Evolutionary conservation across 2,329 filamentous ascomycete genomes (phyloP).

Genomic region (Aspergillus pseudotamarii): DNA sequence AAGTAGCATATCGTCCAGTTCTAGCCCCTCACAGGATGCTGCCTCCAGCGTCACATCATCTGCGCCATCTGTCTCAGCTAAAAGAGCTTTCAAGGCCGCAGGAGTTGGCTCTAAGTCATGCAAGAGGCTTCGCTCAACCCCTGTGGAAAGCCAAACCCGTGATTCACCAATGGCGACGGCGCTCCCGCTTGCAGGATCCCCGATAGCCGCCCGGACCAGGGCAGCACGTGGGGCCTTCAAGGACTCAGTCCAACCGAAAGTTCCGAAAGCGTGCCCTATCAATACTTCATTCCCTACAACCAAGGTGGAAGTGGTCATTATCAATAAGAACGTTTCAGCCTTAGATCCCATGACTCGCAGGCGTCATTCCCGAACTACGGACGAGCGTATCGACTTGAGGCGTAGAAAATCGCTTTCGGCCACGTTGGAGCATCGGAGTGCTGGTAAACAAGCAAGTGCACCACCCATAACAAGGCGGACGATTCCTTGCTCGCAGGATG

Average conservation of each 20-base stretch:
- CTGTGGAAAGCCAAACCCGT: constrained; percentile 18
- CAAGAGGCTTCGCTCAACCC: constrained; percentile 27
- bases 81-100: constrained; percentile 20
- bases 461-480: constrained; percentile 13
- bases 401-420: background rate
- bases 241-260: constrained; percentile 21
- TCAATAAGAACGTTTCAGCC: constrained; percentile 24
- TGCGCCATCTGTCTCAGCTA: constrained; percentile 28
- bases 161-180: constrained; percentile 5
- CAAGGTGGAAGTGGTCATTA: constrained; percentile 35
- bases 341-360: constrained; percentile 2
- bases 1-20: constrained; percentile 26
- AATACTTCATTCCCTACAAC: background rate
- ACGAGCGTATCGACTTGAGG: constrained; percentile 13
- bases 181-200: constrained; percentile 7
- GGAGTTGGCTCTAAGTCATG: constrained; percentile 21
- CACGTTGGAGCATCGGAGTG: background rate
- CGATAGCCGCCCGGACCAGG: constrained; percentile 24
- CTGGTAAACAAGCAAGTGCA: background rate
- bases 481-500: constrained; percentile 33
- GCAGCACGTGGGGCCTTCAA: constrained; percentile 21
- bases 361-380: constrained; percentile 13
- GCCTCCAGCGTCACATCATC: constrained; percentile 36
- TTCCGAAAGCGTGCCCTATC: background rate
- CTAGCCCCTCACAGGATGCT: constrained; percentile 21